These are phyloP conservation scores for Striga hermonthica DNA, from an alignment of 305 asterid genomes.

Conservation along the genomic window DNA sequence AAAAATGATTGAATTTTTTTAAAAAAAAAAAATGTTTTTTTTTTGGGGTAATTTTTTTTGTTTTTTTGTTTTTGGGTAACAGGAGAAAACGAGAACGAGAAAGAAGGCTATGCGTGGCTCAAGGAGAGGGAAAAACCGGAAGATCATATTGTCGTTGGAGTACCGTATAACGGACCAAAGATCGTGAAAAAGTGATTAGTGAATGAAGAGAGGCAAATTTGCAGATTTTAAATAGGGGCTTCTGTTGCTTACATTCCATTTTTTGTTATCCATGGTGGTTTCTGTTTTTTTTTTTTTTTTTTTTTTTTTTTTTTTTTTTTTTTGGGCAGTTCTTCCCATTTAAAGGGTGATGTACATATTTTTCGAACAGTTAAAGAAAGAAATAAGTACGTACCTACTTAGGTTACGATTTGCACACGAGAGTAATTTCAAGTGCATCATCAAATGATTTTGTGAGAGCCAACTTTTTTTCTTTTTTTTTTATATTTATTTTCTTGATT, in stretches of 20 bases:
- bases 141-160: constrained; percentile 49
- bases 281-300: background rate
- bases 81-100: constrained; percentile 43
- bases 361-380: background rate
- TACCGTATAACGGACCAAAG: constrained; percentile 62
- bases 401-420: background rate
- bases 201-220: background rate
- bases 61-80: background rate
- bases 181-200: constrained; percentile 40
- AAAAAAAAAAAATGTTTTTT: background rate
- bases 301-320: background rate
- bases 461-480: too few species aligned
- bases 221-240: constrained; percentile 22
- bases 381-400: background rate
- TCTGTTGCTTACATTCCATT: constrained; percentile 7
- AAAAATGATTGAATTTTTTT: too few species aligned
- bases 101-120: constrained; percentile 64
- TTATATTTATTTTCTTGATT: too few species aligned
- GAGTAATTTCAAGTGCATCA: background rate
- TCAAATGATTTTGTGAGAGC: too few species aligned
- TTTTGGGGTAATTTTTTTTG: background rate
- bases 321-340: background rate
- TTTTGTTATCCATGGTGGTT: background rate
- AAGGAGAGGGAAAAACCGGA: constrained; percentile 68
- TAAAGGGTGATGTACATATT: constrained; percentile 36